Evolutionary conservation across 2,329 filamentous ascomycete species (phyloP), one percentile per base, ranked within the genome.

Genomic region (Aspergillus uvarum): DNA sequence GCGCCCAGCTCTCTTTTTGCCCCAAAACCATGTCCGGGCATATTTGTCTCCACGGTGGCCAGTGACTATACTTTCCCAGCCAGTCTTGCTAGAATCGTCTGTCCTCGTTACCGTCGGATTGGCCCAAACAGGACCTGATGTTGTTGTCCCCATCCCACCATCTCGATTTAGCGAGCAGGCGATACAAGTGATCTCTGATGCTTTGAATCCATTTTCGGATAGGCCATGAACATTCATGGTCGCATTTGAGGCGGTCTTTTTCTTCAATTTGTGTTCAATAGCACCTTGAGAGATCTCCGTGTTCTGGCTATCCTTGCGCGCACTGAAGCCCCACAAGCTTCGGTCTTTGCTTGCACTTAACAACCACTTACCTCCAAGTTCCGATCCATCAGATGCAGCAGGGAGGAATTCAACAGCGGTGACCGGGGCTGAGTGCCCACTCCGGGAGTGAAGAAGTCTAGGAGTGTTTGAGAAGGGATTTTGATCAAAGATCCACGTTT

Each of bases 11-110:
- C 89, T 88, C 77, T 96, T 97, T 59, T 92, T 88, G 5, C 94
- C 95, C 93, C 95, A 98, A 77, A 97, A 97, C 95, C 95, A 99
- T 1, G 95, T 98, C 56, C 95, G 87, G 19, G 92, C 95, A 71
- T 86, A 90, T 49, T 87, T 84, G 70, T 98, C 94, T 54, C 89
- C 87, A 70, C 89, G 89, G 73, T 99, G 96, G 10, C 92, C 94
- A 4, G 95, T 99, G 2, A 99, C 86, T 6, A 99, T 88, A 71
- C 94, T 97, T 76, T 99, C 96, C 95, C 95, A 99, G 1, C 95
- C 95, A 2, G 93, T 96, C 80, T 87, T 87, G 51, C 87, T 81
- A 66, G 92, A 88, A 2, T 89, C 87, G 74, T 92, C 88, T 10
- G 83, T 79, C n/a, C 84, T 86, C 58, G 87, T 85, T 26, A 82